phyloP scores from a whole-genome alignment of 2,329 filamentous ascomycete species.

The Clarireedia hainanense region DNA sequence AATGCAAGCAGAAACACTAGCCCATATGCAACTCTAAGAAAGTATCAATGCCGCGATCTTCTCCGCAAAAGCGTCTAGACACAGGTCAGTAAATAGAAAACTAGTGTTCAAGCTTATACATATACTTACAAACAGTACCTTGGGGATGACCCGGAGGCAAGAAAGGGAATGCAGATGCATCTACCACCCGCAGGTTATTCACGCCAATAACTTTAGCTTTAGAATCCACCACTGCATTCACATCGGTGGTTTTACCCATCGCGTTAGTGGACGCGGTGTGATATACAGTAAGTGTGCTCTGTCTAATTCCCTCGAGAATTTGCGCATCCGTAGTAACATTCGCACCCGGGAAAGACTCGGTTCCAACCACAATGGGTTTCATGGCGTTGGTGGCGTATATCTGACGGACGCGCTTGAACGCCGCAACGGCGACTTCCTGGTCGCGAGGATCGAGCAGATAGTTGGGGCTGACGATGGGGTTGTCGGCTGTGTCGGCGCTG shows the following conservation, averaged over 20 bases:
- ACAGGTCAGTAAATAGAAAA: too few species aligned
- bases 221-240: conserved; percentile 24
- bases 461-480: conserved; percentile 35
- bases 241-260: conserved; percentile 42
- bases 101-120: too few species aligned
- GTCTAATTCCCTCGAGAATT: conserved; percentile 14
- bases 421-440: conserved; percentile 35
- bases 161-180: conserved; percentile 18
- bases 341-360: not conserved
- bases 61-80: too few species aligned
- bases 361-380: not conserved
- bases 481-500: conserved; percentile 27
- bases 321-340: conserved; percentile 11
- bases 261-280: conserved; percentile 45
- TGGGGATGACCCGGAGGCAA: conserved; percentile 34
- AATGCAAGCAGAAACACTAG: too few species aligned
- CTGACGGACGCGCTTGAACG: conserved; percentile 35
- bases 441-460: conserved; percentile 37
- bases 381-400: not conserved
- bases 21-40: too few species aligned
- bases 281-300: conserved; percentile 31
- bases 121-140: not conserved
- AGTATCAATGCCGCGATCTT: too few species aligned
- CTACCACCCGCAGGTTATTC: conserved; percentile 15
- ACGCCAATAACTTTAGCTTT: conserved; percentile 15